Evolutionary conservation across 2,329 filamentous ascomycete species (phyloP).

Genomic region (Monilinia aucupariae): DNA sequence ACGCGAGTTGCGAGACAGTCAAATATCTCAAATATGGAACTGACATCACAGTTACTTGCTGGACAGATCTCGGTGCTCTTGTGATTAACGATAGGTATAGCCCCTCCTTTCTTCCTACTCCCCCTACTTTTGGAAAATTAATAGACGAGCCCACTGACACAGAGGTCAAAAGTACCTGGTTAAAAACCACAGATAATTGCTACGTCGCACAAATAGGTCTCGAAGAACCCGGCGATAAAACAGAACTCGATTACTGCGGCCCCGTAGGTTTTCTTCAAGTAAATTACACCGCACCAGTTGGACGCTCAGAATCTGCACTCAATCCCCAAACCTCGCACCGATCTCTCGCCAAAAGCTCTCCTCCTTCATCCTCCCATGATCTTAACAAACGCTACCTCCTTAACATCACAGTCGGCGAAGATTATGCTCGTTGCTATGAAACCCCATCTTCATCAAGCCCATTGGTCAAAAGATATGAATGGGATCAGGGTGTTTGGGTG

Average conservation of each 20-base stretch:
- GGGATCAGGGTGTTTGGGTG: conserved; percentile 9
- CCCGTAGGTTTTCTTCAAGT: conserved; percentile 24
- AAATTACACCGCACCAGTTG: conserved; percentile 17
- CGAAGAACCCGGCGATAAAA: conserved; percentile 16
- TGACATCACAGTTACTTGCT: conserved; percentile 23
- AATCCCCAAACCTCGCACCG: neutral
- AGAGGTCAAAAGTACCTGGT: conserved; percentile 18
- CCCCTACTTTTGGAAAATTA: too few relatives aligned
- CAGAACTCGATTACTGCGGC: conserved; percentile 25
- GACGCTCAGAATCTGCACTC: neutral
- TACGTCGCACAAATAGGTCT: conserved; percentile 23
- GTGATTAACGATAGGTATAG: conserved; percentile 21
- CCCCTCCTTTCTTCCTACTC: too few relatives aligned
- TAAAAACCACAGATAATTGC: conserved; percentile 25
- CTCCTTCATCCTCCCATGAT: neutral
- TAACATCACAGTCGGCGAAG: conserved; percentile 25
- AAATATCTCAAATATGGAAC: conserved; percentile 19
- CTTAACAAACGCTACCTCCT: conserved; percentile 19
- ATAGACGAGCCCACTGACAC: neutral
- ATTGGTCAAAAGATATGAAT: conserved; percentile 9
- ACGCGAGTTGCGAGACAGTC: conserved; percentile 18
- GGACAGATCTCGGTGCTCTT: conserved; percentile 19
- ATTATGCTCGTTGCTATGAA: conserved; percentile 22
- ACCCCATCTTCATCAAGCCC: neutral
- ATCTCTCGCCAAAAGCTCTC: neutral